Conservation (phyloP, 2,329 filamentous ascomycete genomes). For the Didymella sp. region DNA sequence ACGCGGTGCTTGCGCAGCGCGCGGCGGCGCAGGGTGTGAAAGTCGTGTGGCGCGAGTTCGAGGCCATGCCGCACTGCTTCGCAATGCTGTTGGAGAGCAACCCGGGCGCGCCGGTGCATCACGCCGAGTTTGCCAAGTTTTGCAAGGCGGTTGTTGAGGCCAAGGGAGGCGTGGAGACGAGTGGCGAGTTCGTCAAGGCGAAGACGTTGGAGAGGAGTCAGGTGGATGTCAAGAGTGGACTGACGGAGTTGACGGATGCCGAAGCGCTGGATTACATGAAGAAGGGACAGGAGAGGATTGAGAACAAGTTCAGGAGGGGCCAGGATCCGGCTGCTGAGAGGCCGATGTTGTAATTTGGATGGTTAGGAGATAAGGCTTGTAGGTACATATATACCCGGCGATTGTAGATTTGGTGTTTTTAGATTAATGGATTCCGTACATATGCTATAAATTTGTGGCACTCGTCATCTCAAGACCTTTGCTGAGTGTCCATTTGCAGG, state of each 20-base stretch:
- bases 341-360: conserved; percentile 27
- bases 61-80: conserved; percentile 81
- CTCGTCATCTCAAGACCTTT: no score
- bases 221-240: conserved; percentile 33
- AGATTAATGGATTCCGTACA: no score
- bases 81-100: conserved; percentile 52
- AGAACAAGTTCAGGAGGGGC: conserved; percentile 28
- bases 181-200: conserved; percentile 37
- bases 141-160: conserved; percentile 39
- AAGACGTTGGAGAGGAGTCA: conserved; percentile 39
- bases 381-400: background rate
- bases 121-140: conserved; percentile 48
- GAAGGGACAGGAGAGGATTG: conserved; percentile 33
- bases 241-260: conserved; percentile 43
- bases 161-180: conserved; percentile 24
- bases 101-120: conserved; percentile 40
- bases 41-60: conserved; percentile 74
- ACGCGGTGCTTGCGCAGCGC: conserved; percentile 64
- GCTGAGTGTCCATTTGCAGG: no score
- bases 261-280: conserved; percentile 42
- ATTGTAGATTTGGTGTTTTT: no score
- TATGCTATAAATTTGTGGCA: no score
- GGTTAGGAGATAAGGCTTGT: background rate
- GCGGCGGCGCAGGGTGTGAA: conserved; percentile 64
- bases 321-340: conserved; percentile 28